Conservation (phyloP, 345 rosid genomes). For the Euclidium syriacum region DNA sequence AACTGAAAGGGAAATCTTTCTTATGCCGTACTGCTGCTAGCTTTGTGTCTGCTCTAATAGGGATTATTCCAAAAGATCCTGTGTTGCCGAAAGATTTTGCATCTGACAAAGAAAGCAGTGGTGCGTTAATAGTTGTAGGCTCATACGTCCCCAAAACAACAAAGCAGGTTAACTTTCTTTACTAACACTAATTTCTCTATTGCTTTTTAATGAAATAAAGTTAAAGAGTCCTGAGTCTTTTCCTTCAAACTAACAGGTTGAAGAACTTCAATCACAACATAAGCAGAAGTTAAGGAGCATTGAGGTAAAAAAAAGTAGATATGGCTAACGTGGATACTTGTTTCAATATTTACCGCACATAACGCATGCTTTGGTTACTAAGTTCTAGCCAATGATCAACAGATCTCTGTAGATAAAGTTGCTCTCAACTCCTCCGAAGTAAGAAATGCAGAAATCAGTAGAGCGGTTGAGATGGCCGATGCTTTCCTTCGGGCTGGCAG, state of each 20-base stretch:
- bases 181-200: constrained; percentile 14
- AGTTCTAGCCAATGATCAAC: constrained; percentile 19
- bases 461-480: constrained; percentile 71
- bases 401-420: constrained; percentile 86
- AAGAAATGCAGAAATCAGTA: constrained; percentile 71
- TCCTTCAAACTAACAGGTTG: constrained; percentile 50
- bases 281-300: constrained; percentile 55
- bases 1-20: constrained; percentile 76
- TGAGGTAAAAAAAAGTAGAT: constrained; percentile 49
- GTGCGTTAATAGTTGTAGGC: constrained; percentile 88
- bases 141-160: constrained; percentile 98
- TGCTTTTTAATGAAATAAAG: background rate
- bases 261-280: constrained; percentile 67
- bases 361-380: constrained; percentile 8
- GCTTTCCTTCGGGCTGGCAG: constrained; percentile 53
- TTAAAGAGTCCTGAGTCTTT: background rate
- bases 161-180: constrained; percentile 54
- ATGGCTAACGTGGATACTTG: background rate
- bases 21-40: constrained; percentile 96
- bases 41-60: constrained; percentile 89
- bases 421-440: constrained; percentile 67
- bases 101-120: constrained; percentile 49
- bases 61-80: constrained; percentile 75
- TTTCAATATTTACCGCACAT: background rate
- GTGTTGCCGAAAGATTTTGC: constrained; percentile 75